Base-by-base conservation (phyloP, 257 asterid species). In the Jacaranda mimosifolia region DNA sequence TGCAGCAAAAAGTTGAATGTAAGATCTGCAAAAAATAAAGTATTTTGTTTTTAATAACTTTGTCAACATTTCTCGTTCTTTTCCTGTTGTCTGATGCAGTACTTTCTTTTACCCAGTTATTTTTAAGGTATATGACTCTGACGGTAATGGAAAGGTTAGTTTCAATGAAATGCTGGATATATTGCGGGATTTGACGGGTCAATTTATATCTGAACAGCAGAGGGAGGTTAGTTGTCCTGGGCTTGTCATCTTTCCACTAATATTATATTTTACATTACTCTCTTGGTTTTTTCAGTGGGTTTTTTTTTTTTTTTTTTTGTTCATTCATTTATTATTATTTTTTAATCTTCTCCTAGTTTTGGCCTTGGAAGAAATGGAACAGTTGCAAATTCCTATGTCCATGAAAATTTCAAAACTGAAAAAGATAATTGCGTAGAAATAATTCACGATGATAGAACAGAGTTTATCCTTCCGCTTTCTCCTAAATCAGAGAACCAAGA, bases 1-100 rank as follows among this genome's bases (percentile, higher is more conserved):
- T 75, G 86, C 86, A 87, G 73, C 98, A 93, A 77, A 96, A 96
- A 85, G 86, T 92, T 55, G 99, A 96, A 77, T 88, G 99, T 96
- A 89, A 13, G 97, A 52, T 67, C 69, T 46, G 4, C 58, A 69
- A 59, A 52, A 51, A 39, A 26, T 35, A 64, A 77, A 73, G 14
- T 63, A 17, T 76, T 55, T 40, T 13, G 14, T 70, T 35, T 14
- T 19, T 57, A 0, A 4, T 36, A 3, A 2, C 43, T 21, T 19
- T 60, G 62, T 66, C 82, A 59, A 73, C 52, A 55, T 51, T 59
- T 6, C 53, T 66, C 7, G 62, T 43, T 6, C 60, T 39, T 64
- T 6, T 55, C 3, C 62, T 7, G 32, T 63, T 53, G 38, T 57
- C 40, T 73, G 43, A 69, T 70, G 51, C 64, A 8, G 75, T 45